Percentiles rank a stretch among this genome's conserved stretches.
Evolutionary conservation across 805 yeast genomes (phyloP).

Genomic region (Candida anglica): DNA sequence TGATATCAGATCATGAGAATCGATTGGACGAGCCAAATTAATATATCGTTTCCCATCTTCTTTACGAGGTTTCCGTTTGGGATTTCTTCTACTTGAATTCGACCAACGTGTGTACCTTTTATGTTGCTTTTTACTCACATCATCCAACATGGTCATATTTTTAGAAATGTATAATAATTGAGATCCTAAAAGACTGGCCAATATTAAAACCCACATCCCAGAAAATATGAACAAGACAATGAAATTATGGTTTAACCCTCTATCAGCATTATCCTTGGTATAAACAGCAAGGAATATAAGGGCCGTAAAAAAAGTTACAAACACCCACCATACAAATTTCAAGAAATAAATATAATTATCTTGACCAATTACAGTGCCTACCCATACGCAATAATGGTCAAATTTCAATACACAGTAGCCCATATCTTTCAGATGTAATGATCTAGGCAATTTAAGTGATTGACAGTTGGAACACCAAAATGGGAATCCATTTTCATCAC

Average conservation of each 20-base stretch:
- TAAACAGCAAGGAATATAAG: slow-evolving; percentile 21
- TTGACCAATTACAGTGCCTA: slow-evolving; percentile 70
- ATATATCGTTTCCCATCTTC: slow-evolving; percentile 40
- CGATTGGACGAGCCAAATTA: slow-evolving; percentile 23
- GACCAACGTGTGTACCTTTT: slow-evolving; percentile 12
- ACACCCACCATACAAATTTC: slow-evolving; percentile 42
- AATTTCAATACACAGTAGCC: slow-evolving; percentile 63
- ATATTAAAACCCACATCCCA: slow-evolving; percentile 44
- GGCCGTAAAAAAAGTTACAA: slow-evolving; percentile 27
- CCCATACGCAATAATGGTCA: slow-evolving; percentile 83
- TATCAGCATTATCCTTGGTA: slow-evolving; percentile 19
- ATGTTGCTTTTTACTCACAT: slow-evolving; percentile 32
- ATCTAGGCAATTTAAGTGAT: slow-evolving; percentile 60
- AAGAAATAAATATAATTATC: slow-evolving; percentile 59
- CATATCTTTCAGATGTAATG: slow-evolving; percentile 62
- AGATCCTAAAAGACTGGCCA: slow-evolving; percentile 36
- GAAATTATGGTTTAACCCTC: slow-evolving; percentile 42
- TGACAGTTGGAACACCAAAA: slow-evolving; percentile 69
- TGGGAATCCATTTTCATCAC: slow-evolving; percentile 74
- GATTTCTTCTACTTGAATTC: not conserved
- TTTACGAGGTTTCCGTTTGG: slow-evolving; percentile 9
- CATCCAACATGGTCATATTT: slow-evolving; percentile 62
- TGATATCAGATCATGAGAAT: too few species aligned
- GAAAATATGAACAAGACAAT: slow-evolving; percentile 44
- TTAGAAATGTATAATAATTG: slow-evolving; percentile 41